These are phyloP conservation scores for Nemania diffusa DNA, from an alignment of 2,329 filamentous ascomycete species.

Conservation along the genomic window DNA sequence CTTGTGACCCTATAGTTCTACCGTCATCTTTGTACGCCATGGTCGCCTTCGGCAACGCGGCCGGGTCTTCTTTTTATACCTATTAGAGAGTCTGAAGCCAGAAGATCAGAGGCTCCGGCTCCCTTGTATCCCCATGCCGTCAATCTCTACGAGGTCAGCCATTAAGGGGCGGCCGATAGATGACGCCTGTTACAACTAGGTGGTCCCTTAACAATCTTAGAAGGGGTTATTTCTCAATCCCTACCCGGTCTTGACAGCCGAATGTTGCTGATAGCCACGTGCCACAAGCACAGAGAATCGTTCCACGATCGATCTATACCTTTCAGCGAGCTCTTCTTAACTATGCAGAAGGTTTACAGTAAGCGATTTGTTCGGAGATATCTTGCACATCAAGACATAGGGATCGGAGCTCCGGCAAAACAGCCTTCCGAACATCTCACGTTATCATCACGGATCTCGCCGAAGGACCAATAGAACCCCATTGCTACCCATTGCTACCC, in stretches of 20 bases:
- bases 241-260: not conserved
- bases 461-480: not conserved
- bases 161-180: not conserved
- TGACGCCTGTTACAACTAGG: not conserved
- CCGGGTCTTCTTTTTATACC: too few relatives aligned
- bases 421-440: not conserved
- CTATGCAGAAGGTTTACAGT: not conserved
- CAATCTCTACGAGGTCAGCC: not conserved
- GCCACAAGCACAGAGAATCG: conserved; percentile 6
- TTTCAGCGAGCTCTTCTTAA: not conserved
- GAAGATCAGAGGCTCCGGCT: not conserved
- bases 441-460: conserved; percentile 1
- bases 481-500: not conserved
- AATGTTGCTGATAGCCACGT: not conserved
- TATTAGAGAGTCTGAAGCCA: not conserved
- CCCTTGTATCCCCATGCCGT: not conserved
- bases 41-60: too few relatives aligned
- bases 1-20: too few relatives aligned
- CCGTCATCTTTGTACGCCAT: too few relatives aligned
- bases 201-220: not conserved
- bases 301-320: conserved; percentile 18
- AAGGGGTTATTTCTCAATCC: not conserved
- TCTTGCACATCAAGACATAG: not conserved
- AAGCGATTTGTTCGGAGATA: not conserved
- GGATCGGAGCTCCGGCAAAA: not conserved